phyloP scores from a whole-genome alignment of 139 green algal genomes.

The Chlorokybus atmophyticus region DNA sequence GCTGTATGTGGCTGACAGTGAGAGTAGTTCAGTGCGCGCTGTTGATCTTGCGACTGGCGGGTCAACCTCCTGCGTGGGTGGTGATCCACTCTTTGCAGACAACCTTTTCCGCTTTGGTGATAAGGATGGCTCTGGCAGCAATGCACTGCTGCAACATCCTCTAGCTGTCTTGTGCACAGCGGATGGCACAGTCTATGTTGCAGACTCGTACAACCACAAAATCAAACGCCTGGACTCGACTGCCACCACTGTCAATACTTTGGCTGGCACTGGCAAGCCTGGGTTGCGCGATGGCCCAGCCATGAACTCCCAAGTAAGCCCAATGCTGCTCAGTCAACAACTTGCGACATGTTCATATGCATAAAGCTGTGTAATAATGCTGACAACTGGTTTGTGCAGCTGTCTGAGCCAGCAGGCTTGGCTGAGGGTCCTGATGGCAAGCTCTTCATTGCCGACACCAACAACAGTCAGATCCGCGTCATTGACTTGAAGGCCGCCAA shows the following conservation, averaged over 20 bases:
- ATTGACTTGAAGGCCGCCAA: conserved; percentile 20
- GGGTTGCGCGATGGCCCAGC: conserved; percentile 44
- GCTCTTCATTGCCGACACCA: conserved; percentile 57
- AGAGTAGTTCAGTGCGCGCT: conserved; percentile 47
- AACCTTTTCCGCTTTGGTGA: conserved; percentile 74
- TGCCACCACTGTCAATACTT: conserved; percentile 30
- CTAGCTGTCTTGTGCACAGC: conserved; percentile 14
- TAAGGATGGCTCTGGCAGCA: conserved; percentile 39
- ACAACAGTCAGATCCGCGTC: conserved; percentile 49
- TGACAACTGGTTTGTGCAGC: conserved; percentile 23
- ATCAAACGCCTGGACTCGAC: conserved; percentile 49
- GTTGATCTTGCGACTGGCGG: conserved; percentile 41
- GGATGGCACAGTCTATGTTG: conserved; percentile 43
- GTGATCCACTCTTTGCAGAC: conserved; percentile 54
- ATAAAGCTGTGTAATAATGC: too few species aligned
- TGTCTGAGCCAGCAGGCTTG: conserved; percentile 59
- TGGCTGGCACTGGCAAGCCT: conserved; percentile 42
- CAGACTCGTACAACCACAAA: conserved; percentile 68
- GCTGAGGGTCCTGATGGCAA: conserved; percentile 23
- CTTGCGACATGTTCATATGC: too few species aligned
- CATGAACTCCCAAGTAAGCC: conserved; percentile 25
- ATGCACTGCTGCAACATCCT: conserved; percentile 43
- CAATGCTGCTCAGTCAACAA: too few species aligned
- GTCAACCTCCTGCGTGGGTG: conserved; percentile 35
- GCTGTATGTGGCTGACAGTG: conserved; percentile 48